A percentile compares a stretch with the other conserved stretches of the same genome.
Evolutionary conservation across 768 basidiomycete species (phyloP).

Genomic region (Sarcodon aspratus): DNA sequence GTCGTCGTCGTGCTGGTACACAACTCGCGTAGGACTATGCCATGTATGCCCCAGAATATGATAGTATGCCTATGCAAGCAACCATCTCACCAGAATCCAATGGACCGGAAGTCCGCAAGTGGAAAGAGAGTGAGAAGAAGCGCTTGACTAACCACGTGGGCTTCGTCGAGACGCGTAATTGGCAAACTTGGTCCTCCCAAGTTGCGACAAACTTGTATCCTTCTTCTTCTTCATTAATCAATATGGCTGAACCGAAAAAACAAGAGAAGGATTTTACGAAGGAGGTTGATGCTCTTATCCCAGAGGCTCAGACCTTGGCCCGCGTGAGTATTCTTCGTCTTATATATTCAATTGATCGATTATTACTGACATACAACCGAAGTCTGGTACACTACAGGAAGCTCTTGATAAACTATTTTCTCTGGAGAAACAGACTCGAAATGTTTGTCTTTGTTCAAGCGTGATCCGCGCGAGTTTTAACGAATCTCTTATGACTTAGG

Average conservation of each 20-base stretch:
- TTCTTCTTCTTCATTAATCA: constrained; percentile 26
- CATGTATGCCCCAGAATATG: no score
- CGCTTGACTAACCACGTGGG: no score
- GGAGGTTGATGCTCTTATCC: constrained; percentile 70
- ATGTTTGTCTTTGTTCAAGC: constrained; percentile 36
- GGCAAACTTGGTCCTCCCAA: no score
- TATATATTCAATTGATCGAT: neutral
- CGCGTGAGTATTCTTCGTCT: constrained; percentile 38
- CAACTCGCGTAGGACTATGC: no score
- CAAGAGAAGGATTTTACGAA: constrained; percentile 80
- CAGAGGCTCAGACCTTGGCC: constrained; percentile 54
- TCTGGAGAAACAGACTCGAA: constrained; percentile 94
- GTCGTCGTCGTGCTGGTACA: neutral
- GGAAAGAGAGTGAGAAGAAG: no score
- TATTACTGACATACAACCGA: constrained; percentile 5
- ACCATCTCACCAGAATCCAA: no score
- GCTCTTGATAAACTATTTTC: constrained; percentile 81
- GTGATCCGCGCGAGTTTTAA: neutral
- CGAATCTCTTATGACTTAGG: constrained; percentile 32
- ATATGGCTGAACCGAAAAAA: constrained; percentile 74
- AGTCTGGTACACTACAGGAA: constrained; percentile 78
- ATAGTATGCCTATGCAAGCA: no score
- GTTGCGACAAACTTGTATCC: neutral
- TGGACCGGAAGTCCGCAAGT: no score
- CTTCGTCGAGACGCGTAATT: no score